Base-by-base conservation (phyloP, 2,329 filamentous ascomycete genomes). In the Sclerotinia glacialis region DNA sequence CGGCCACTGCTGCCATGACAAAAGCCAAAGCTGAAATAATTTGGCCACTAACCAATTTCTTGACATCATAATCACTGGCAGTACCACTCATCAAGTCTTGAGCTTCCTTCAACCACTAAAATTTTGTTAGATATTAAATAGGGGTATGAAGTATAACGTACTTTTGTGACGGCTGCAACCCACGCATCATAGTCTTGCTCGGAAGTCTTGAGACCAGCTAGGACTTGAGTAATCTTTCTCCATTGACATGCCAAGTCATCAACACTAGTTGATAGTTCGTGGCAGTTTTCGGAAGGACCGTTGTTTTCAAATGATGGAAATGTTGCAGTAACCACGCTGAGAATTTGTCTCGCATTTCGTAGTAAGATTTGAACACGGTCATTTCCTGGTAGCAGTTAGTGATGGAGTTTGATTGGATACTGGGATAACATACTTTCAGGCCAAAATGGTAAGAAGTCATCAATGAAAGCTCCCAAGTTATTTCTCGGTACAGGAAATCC, bases 401-500 rank as follows among this genome's bases (percentile, higher is more conserved):
- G 67, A 59, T 5, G 21, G 9, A 42, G 12, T n/a, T 58, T 23
- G 40, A 18, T 9, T n/a, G 28, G 42, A 28, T 31, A 16, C 21
- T 14, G 18, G 31, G 52, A 18, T 26, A 28, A 74, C 79, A 74
- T 79, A 91, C 89, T 80, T 50, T 83, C 76, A 16, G 84, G 76
- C 93, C 93, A 98, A 70, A 98, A 86, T 0, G 84, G 81, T 21
- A 97, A 79, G 71, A 99, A 89, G 7, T 92, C 86, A 0, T 86
- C 82, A 59, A 98, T 92, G 68, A 97, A 89, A 1, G 93, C 87
- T 0, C 95, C 95, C 0, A 99, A 80, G 70, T 93, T 98, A 75
- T 99, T 99, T 77, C 88, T 87, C 0, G 95, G 91, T 0, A 96
- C 83, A 0, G 95, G 94, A 70, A 99, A 89, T 0, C 93, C 93